Evolutionary conservation across 352 stramenopile species (phyloP), one percentile per base, ranked within the genome.

Genomic region (Phytophthora aleatoria): DNA sequence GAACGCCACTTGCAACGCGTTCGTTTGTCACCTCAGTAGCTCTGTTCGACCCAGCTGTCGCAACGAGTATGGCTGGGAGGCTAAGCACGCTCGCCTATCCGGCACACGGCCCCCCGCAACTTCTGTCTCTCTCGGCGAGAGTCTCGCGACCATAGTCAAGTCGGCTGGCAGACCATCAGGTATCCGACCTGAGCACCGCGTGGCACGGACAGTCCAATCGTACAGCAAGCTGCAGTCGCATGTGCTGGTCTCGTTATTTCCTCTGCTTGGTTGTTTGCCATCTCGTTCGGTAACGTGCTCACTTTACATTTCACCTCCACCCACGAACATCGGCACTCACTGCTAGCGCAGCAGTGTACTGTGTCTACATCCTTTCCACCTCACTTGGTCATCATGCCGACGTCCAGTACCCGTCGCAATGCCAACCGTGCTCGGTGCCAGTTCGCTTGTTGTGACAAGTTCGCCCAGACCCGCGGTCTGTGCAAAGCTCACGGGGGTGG

Each of bases 401-500:
- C 63, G 36, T 15, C 64, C 27, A 74, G 27, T 47, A 77, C 67
- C 52, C 73, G 80, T 53, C 79, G 82, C 72, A 90, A 87, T 61
- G 74, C 68, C 61, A 93, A 85, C 69, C 86, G 86, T 43, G 86
- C 86, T 31, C 79, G 85, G 36, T 95, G 87, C 60, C 83, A 92
- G 39, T 81, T 87, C 47, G 66, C 68, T 11, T 67, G 59, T n/a
- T 95, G 87, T 71, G 79, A 91, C 48, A 95, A 95, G 71, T 95
- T 93, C 74, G 87, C 84, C 5, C 86, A 95, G 72, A 93, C 86
- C 10, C 73, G 82, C 0, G 86, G 86, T 3, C 71, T 92, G 15
- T 95, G 86, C 67, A 95, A 95, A 58, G 87, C 89, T 12, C 89
- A 96, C 49, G 89, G 89, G 30, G 89, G 89, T 31, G 87, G 87